Percentiles rank a stretch among this genome's conserved stretches.
Conservation (phyloP, 2,329 filamentous ascomycete species). For the Bipolaris zeicola region DNA sequence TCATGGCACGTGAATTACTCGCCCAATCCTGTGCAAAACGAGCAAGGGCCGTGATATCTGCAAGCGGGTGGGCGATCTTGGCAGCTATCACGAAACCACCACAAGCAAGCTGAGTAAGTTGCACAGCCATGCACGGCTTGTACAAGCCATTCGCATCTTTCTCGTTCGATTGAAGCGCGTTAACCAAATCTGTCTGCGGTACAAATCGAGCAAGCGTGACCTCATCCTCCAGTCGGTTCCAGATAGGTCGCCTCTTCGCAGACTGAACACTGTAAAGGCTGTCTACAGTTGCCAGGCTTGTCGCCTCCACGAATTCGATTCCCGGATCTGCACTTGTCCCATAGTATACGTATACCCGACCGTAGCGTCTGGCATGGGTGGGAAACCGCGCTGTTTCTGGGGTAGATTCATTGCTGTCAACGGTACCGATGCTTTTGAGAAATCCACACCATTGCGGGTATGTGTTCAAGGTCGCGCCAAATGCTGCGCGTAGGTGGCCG, state of each 20-base stretch:
- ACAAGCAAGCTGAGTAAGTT: constrained; percentile 7
- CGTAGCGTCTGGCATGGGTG: constrained; percentile 9
- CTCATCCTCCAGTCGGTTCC: constrained; percentile 1
- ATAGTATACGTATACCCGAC: constrained; percentile 13
- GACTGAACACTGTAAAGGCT: background rate
- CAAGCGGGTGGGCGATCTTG: constrained; percentile 14
- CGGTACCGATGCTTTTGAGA: constrained; percentile 4
- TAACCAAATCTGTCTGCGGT: background rate
- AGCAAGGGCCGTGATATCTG: constrained; percentile 13
- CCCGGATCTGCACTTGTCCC: constrained; percentile 5
- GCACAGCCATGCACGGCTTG: constrained; percentile 15
- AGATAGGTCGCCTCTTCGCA: background rate
- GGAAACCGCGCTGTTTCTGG: constrained; percentile 7
- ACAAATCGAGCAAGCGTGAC: background rate
- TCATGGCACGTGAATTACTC: constrained; percentile 2
- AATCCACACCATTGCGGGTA: constrained; percentile 14
- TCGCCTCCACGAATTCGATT: constrained; percentile 7
- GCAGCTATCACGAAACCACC: constrained; percentile 10
- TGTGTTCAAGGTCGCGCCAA: constrained; percentile 3
- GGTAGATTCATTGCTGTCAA: background rate
- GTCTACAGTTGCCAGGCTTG: constrained; percentile 1
- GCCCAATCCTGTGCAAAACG: constrained; percentile 13
- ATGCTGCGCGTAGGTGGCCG: constrained; percentile 7
- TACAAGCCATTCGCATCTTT: constrained; percentile 1
- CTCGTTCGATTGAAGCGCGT: constrained; percentile 5